Percentiles rank a stretch among this genome's conserved stretches.
phyloP scores from a whole-genome alignment of 192 early-diverging fungal species.

The Backusella tuberculispora region DNA sequence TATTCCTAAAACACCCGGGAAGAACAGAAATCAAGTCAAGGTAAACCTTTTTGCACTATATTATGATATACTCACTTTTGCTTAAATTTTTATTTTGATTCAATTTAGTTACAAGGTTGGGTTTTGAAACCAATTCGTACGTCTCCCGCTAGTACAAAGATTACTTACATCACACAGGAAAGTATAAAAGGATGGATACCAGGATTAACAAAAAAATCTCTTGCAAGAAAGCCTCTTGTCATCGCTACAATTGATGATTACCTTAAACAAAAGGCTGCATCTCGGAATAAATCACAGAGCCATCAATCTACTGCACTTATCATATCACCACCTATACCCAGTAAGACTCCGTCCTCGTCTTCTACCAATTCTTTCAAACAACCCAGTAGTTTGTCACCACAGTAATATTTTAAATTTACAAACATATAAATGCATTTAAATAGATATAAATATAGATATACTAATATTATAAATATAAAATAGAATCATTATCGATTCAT shows the following conservation, averaged over 20 bases:
- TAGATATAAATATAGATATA: slow-evolving; percentile 2
- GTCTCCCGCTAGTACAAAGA: slow-evolving; percentile 48
- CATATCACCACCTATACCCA: slow-evolving; percentile 22
- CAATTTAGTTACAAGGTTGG: slow-evolving; percentile 50
- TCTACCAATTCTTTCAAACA: slow-evolving; percentile 9
- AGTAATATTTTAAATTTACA: slow-evolving; percentile 3
- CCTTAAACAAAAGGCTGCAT: slow-evolving; percentile 47
- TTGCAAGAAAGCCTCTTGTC: slow-evolving; percentile 49
- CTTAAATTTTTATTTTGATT: background rate
- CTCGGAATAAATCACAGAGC: slow-evolving; percentile 20
- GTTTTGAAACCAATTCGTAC: slow-evolving; percentile 49
- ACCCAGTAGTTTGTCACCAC: background rate
- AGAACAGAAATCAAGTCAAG: slow-evolving; percentile 46
- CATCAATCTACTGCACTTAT: slow-evolving; percentile 16
- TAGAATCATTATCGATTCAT: slow-evolving; percentile 2
- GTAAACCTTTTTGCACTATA: slow-evolving; percentile 7
- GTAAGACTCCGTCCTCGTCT: slow-evolving; percentile 8
- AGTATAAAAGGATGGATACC: slow-evolving; percentile 50
- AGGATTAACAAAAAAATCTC: slow-evolving; percentile 51
- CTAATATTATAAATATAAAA: background rate
- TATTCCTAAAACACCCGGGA: slow-evolving; percentile 48
- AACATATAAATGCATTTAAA: background rate
- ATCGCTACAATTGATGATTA: slow-evolving; percentile 51
- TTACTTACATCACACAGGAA: slow-evolving; percentile 56
- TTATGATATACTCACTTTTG: too few relatives aligned